A percentile compares a stretch with the other conserved stretches of the same genome.
Evolutionary conservation across 805 yeast genomes (phyloP).

Genomic region (Kodamaea leandrae): DNA sequence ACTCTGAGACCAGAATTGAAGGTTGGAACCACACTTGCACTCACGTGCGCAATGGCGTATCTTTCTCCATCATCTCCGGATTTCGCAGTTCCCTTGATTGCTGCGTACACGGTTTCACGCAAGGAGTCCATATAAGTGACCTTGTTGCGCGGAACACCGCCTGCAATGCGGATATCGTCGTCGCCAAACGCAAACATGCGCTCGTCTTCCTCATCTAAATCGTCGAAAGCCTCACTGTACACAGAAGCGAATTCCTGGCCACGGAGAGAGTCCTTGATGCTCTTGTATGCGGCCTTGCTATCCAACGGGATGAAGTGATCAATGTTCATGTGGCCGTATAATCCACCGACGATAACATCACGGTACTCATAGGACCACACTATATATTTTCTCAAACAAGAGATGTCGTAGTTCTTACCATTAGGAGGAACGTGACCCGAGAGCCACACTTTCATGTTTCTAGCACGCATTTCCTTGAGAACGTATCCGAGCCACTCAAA

Average conservation of each 20-base stretch:
- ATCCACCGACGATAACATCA: constrained; percentile 78
- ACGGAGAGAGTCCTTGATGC: constrained; percentile 28
- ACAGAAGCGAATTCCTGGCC: constrained; percentile 1
- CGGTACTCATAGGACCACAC: constrained; percentile 83
- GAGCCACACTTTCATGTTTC: constrained; percentile 83
- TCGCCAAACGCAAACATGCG: constrained; percentile 11
- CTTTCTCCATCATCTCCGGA: constrained; percentile 50
- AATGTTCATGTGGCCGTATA: constrained; percentile 87
- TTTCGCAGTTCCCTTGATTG: constrained; percentile 43
- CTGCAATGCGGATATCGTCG: constrained; percentile 36
- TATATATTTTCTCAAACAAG: constrained; percentile 71
- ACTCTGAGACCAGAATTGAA: constrained; percentile 80
- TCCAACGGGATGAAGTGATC: constrained; percentile 83
- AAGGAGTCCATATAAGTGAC: constrained; percentile 59
- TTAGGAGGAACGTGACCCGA: constrained; percentile 89
- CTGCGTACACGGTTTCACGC: constrained; percentile 52
- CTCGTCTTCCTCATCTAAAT: constrained; percentile 16
- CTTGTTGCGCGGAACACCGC: constrained; percentile 69
- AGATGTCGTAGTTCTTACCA: constrained; percentile 68
- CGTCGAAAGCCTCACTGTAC: constrained; percentile 20
- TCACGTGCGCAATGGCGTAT: constrained; percentile 66
- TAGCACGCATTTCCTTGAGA: constrained; percentile 64
- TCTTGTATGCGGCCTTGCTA: constrained; percentile 62
- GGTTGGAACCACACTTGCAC: constrained; percentile 78
- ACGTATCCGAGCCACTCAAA: constrained; percentile 77